phyloP scores from a whole-genome alignment of 2,329 filamentous ascomycete genomes.

The Aspergillus versicolor region DNA sequence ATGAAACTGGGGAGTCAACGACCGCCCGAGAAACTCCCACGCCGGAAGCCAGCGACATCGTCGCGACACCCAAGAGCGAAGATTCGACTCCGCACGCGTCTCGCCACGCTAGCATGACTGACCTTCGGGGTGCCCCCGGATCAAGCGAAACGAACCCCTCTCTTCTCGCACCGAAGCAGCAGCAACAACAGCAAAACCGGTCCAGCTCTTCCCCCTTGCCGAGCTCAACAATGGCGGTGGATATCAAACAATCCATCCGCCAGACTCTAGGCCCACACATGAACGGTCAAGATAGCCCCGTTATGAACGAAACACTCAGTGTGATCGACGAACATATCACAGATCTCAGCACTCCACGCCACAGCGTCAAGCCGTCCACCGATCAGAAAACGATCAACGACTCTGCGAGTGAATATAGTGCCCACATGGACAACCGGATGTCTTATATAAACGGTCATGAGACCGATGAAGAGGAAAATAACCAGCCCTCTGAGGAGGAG shows the following conservation, averaged over 20 bases:
- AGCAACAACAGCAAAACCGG: slow-evolving; percentile 24
- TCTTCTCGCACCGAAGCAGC: slow-evolving; percentile 23
- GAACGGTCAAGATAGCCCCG: slow-evolving; percentile 63
- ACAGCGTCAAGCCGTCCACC: slow-evolving; percentile 48
- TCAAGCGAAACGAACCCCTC: slow-evolving; percentile 18
- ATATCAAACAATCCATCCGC: slow-evolving; percentile 46
- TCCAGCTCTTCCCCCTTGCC: slow-evolving; percentile 39
- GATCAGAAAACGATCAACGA: slow-evolving; percentile 62
- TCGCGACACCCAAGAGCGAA: slow-evolving; percentile 30
- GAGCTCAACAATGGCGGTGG: slow-evolving; percentile 33
- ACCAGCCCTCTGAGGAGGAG: slow-evolving; percentile 66
- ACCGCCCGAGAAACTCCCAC: slow-evolving; percentile 15
- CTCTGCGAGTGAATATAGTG: slow-evolving; percentile 89
- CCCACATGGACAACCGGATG: slow-evolving; percentile 69
- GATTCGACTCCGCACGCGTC: slow-evolving; percentile 43
- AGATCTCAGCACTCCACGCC: slow-evolving; percentile 67
- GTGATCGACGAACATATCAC: slow-evolving; percentile 98
- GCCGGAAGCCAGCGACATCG: slow-evolving; percentile 20
- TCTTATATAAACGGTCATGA: slow-evolving; percentile 94
- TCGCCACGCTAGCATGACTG: slow-evolving; percentile 36
- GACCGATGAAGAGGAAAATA: slow-evolving; percentile 87
- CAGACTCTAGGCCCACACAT: slow-evolving; percentile 49
- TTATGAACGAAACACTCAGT: slow-evolving; percentile 90
- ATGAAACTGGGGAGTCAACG: slow-evolving; percentile 11
- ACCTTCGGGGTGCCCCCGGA: slow-evolving; percentile 24